phyloP scores from a whole-genome alignment of 164 flowering plant genomes.

The Vitis amurensis region DNA sequence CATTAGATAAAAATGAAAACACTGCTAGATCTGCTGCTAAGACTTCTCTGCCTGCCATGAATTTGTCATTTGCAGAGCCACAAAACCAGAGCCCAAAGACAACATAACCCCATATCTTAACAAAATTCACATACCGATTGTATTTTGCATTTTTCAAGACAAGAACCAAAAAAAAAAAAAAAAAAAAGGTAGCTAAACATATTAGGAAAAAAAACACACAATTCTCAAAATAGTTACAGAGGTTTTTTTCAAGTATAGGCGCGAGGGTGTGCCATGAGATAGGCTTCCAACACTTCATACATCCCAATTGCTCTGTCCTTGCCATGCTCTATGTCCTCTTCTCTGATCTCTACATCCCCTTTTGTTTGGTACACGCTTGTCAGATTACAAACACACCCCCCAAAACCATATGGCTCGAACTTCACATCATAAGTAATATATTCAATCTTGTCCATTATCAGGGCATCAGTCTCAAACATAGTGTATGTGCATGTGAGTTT shows the following conservation, averaged over 20 bases:
- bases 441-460: conserved; percentile 6
- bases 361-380: neutral
- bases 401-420: conserved; percentile 2
- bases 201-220: too few relatives aligned
- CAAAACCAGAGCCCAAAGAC: too few relatives aligned
- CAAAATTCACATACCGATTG: too few relatives aligned
- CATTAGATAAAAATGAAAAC: too few relatives aligned
- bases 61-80: too few relatives aligned
- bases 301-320: conserved; percentile 3
- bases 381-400: conserved; percentile 6
- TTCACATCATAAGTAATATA: conserved; percentile 8
- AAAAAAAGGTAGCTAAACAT: too few relatives aligned
- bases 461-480: conserved; percentile 2
- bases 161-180: too few relatives aligned
- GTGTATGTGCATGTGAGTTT: conserved; percentile 12
- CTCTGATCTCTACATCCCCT: conserved; percentile 3
- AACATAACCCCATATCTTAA: too few relatives aligned
- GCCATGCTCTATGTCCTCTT: conserved; percentile 7
- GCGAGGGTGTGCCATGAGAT: conserved; percentile 8
- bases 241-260: conserved; percentile 2
- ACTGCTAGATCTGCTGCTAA: too few relatives aligned
- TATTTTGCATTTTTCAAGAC: too few relatives aligned
- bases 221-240: too few relatives aligned
- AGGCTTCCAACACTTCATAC: conserved; percentile 7
- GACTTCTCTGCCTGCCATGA: too few relatives aligned